Conservation (phyloP, 2,329 filamentous ascomycete genomes). For the Xylaria sp. region DNA sequence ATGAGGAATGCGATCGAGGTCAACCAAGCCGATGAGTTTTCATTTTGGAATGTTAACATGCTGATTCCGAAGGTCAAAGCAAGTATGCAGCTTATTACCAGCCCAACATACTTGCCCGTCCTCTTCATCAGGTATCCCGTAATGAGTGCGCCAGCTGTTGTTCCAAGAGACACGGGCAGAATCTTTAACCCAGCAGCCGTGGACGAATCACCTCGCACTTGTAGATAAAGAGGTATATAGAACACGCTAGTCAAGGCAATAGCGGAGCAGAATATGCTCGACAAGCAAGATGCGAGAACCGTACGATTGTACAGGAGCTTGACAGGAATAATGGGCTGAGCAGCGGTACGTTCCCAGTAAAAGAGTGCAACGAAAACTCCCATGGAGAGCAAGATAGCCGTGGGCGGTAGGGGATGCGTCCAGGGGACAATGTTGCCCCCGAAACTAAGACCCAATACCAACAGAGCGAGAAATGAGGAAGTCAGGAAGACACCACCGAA, state of each 20-base stretch:
- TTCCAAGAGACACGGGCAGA: constrained; percentile 20
- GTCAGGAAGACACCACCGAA: constrained; percentile 28
- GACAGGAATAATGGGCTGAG: constrained; percentile 25
- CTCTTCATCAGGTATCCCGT: constrained; percentile 28
- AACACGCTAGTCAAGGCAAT: constrained; percentile 24
- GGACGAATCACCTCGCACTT: constrained; percentile 23
- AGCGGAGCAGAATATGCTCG: constrained; percentile 25
- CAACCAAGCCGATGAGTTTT: constrained; percentile 10
- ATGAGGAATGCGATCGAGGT: constrained; percentile 27
- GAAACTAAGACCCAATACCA: constrained; percentile 26
- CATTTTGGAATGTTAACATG: constrained; percentile 26
- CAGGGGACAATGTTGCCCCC: constrained; percentile 25
- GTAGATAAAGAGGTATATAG: constrained; percentile 24
- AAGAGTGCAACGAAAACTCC: constrained; percentile 19
- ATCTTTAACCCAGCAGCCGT: constrained; percentile 18
- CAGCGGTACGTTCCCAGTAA: constrained; percentile 15
- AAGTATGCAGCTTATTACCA: constrained; percentile 22
- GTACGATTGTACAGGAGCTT: constrained; percentile 23
- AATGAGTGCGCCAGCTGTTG: constrained; percentile 14
- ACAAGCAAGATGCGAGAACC: constrained; percentile 17
- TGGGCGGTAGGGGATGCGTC: constrained; percentile 20
- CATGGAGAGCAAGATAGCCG: constrained; percentile 16
- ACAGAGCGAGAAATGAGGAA: neutral
- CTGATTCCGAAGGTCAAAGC: constrained; percentile 20
- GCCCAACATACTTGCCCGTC: constrained; percentile 24